These are phyloP conservation scores for Macrophomina tecta DNA, from an alignment of 2,329 filamentous ascomycete species.

Conservation along the genomic window DNA sequence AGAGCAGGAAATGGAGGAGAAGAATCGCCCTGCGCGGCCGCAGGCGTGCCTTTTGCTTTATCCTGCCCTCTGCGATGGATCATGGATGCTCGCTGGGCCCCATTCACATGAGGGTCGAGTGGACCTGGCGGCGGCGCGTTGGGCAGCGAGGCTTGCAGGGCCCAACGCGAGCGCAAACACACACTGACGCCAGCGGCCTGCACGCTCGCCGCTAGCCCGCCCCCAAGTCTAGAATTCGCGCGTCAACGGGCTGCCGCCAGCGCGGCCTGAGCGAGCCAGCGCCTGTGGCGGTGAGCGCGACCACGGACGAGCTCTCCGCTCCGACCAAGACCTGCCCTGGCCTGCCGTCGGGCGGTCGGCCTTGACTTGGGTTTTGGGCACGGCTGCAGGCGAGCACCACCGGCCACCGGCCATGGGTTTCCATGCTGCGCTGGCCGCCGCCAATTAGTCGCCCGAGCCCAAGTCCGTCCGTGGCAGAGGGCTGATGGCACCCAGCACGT, in stretches of 20 bases:
- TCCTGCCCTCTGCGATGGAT: conserved; percentile 19
- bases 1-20: conserved; percentile 14
- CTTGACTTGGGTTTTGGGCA: conserved; percentile 19
- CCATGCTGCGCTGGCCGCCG: conserved; percentile 21
- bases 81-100: conserved; percentile 22
- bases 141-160: conserved; percentile 24
- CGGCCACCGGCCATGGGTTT: conserved; percentile 1
- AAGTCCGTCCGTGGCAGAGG: neutral
- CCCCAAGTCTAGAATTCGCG: conserved; percentile 19
- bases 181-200: conserved; percentile 26
- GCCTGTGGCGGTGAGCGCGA: conserved; percentile 24
- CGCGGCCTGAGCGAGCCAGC: conserved; percentile 2
- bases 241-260: neutral
- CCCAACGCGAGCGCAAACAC: conserved; percentile 19
- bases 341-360: neutral
- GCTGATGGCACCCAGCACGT: neutral
- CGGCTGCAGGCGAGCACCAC: conserved; percentile 17
- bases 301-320: neutral
- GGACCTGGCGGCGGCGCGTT: conserved; percentile 20
- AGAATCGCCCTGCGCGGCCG: conserved; percentile 10
- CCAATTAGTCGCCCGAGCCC: conserved; percentile 22
- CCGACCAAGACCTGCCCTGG: neutral
- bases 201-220: conserved; percentile 23
- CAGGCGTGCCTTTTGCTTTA: conserved; percentile 23
- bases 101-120: conserved; percentile 22